Base-by-base conservation (phyloP, 257 asterid species). In the Solanum lignicaule region DNA sequence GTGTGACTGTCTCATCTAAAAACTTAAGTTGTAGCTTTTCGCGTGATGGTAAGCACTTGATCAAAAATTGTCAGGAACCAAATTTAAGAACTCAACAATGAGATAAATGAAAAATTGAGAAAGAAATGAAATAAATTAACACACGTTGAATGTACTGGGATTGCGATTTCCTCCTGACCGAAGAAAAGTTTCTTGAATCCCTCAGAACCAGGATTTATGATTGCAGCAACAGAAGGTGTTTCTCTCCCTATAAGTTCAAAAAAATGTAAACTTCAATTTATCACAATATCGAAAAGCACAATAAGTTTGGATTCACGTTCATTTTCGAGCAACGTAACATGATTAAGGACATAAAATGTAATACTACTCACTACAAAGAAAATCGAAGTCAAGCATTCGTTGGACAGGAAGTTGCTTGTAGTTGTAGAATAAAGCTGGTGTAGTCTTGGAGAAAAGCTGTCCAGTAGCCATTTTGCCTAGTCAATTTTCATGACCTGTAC, bases 301-400 rank as follows among this genome's bases (percentile, higher is more conserved):
- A 65, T 23, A n/a, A 65, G 72, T n/a, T 65, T n/a, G 72, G 15
- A n/a, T 65, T 11, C 72, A 65, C 32, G 7, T 65, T 65, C 16
- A 65, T 65, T 65, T 62, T 65, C 18, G 32, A 65, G 72, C 72
- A 65, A 65, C 32, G 18, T n/a, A n/a, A 65, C 4, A 25, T 65
- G 32, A 65, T n/a, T 65, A 12, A 65, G 31, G 72, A 65, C 12
- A n/a, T 14, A 23, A 66, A 66, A 66, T 74, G 83, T 74, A 74
- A 74, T 39, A 96, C 98, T 98, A 48, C 60, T 48, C 88, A 97
- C 99, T 98, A 88, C 96, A 97, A 81, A 97, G 98, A 93, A 97
- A 95, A 91, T 97, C 99, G 89, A 97, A 97, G 89, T 97, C 99
- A 89, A 97, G 98, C 99, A 97, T 97, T 88, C 98, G 96, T 93